Evolutionary conservation across 306 rosid species (phyloP), one percentile per base, ranked within the genome.

Genomic region (Quillaja saponaria): DNA sequence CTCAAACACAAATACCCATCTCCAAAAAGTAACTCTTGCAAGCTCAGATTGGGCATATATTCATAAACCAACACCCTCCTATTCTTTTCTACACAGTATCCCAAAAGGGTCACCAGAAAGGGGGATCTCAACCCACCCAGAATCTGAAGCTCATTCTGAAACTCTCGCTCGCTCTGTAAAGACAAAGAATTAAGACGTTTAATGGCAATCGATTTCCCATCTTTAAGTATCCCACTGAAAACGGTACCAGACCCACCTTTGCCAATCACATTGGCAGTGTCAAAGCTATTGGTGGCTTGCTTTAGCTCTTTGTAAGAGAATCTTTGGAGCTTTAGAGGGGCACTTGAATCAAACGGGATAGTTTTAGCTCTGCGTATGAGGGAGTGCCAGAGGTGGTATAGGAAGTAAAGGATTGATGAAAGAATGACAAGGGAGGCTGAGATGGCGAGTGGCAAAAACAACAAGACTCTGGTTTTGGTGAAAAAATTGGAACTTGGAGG

Each of bases 171-270:
- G 18, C 82, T 46, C 72, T 92, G 95, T 75, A 81, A 55, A 70
- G 87, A 82, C 66, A 81, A 17, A 4, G 95, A 49, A 62, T 88
- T 92, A 47, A 92, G 57, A 10, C 85, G 74, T 76, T 92, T 92
- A 61, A 92, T 71, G 16, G 98, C 96, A 59, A 92, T 86, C 40
- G 73, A 70, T 63, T 84, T 86, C 7, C 96, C 95, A 69, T 80
- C 86, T 58, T 71, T 67, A 8, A 92, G 84, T n/a, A 71, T 57
- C 12, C 98, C 98, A 60, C 78, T 82, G 54, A 88, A 92, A 39
- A 92, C 98, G 45, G 98, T 88, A 37, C 95, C 95, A 18, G 98
- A 92, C 13, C 98, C 98, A 35, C 98, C 98, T 73, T 92, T 88
- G 35, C 96, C 98, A 55, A 92, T 82, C n/a, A 88, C 71, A 63